These are phyloP conservation scores for Typha latifolia DNA, from an alignment of 176 grass and related monocot genomes.

Conservation along the genomic window DNA sequence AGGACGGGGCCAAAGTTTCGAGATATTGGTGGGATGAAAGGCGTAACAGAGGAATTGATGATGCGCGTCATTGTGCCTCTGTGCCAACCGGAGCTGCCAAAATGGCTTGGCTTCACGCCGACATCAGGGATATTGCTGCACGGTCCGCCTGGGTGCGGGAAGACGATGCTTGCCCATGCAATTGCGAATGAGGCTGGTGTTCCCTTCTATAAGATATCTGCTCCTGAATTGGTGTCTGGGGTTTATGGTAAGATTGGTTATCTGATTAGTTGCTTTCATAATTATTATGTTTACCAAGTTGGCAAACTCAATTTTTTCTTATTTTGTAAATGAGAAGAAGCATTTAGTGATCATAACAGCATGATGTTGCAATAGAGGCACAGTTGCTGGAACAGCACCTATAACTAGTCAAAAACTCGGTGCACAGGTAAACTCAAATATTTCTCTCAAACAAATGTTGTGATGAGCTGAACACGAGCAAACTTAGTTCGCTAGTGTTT, in stretches of 20 bases:
- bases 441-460: too few relatives aligned
- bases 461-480: too few relatives aligned
- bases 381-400: too few relatives aligned
- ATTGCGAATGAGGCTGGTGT: constrained; percentile 79
- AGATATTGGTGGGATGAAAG: constrained; percentile 64
- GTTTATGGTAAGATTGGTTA: constrained; percentile 48
- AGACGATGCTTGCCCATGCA: constrained; percentile 79
- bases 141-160: constrained; percentile 74
- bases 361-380: too few relatives aligned
- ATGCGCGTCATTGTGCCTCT: constrained; percentile 85
- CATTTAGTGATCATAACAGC: too few relatives aligned
- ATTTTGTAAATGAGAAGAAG: background rate
- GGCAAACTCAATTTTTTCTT: background rate
- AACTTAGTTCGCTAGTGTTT: too few relatives aligned
- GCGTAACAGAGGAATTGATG: constrained; percentile 58
- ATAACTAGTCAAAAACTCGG: too few relatives aligned
- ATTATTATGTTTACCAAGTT: background rate
- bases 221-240: constrained; percentile 69
- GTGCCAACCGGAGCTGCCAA: constrained; percentile 64
- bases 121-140: constrained; percentile 70
- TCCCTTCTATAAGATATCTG: constrained; percentile 87
- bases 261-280: background rate
- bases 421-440: too few relatives aligned
- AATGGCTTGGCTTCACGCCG: constrained; percentile 53
- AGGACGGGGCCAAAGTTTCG: constrained; percentile 41